Base-by-base conservation (phyloP, 345 rosid genomes). In the Citrus mangshanensis region DNA sequence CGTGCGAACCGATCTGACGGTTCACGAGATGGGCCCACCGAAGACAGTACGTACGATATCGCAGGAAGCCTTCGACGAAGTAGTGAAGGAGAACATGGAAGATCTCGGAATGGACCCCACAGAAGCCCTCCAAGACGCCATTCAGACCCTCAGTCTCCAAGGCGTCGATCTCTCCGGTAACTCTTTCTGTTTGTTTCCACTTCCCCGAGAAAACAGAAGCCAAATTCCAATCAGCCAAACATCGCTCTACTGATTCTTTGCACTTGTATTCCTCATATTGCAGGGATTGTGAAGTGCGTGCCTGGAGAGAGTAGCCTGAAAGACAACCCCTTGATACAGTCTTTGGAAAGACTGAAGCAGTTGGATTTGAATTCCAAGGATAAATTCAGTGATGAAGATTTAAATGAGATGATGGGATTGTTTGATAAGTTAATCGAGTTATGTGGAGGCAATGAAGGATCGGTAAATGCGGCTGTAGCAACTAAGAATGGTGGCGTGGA, bases 81-180 rank as follows among this genome's bases (percentile, higher is more conserved):
- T 94, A 34, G 97, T 93, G 24, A 90, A 84, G 68, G 99, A 96
- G 82, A 96, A 94, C 89, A 83, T 89, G 65, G 97, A 94, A 74
- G 98, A 91, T 46, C 92, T 96, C 2, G 94, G 90, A 1, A 94
- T 96, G 97, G 98, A 93, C 24, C 97, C 98, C 67, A 32, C 88
- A 70, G 97, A 96, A 80, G 95, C 98, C 56, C 94, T 96, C 32
- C 84, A 93, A 79, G 99, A 96, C 83, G 98, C 98, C 83, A 82
- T 94, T 71, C 76, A 91, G 19, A 85, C 99, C 27, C 97, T 96
- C 75, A 74, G 92, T 59, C 94, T 93, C 72, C 97, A 94, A 87
- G 94, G 94, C 90, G 99, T 93, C 79, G 95, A 91, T 94, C 94
- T 96, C 85, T 89, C 94, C 4, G 98, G 98, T 92, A 0, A 10